Conservation (phyloP, 2,329 filamentous ascomycete species). For the Lecanosticta acicola region DNA sequence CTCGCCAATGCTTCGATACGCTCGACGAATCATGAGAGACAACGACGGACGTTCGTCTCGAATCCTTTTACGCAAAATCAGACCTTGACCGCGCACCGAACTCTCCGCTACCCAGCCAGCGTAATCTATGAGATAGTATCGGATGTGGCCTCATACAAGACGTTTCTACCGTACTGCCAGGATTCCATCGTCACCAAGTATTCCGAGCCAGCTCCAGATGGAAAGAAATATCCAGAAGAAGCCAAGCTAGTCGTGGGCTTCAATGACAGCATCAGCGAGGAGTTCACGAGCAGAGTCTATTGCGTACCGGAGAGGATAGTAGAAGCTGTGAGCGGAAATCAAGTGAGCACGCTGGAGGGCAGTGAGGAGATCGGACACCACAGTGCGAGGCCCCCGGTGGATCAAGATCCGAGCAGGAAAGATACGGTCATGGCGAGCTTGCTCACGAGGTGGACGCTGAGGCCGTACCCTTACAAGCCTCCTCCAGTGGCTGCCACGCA, state of each 20-base stretch:
- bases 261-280: slow-evolving; percentile 72
- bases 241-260: slow-evolving; percentile 82
- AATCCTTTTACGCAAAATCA: slow-evolving; percentile 57
- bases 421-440: slow-evolving; percentile 58
- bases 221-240: slow-evolving; percentile 60
- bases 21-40: slow-evolving; percentile 13
- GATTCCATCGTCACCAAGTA: slow-evolving; percentile 70
- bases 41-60: slow-evolving; percentile 39
- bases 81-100: slow-evolving; percentile 65
- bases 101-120: slow-evolving; percentile 65
- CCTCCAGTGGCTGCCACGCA: slow-evolving; percentile 37
- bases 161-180: slow-evolving; percentile 89
- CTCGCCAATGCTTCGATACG: slow-evolving; percentile 10
- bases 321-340: slow-evolving; percentile 66
- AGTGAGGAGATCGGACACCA: slow-evolving; percentile 39
- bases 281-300: slow-evolving; percentile 71
- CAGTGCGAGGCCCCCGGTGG: slow-evolving; percentile 31
- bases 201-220: slow-evolving; percentile 47
- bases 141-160: slow-evolving; percentile 76
- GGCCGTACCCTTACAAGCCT: slow-evolving; percentile 41
- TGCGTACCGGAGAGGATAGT: slow-evolving; percentile 69
- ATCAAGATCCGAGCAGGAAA: slow-evolving; percentile 33
- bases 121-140: slow-evolving; percentile 80
- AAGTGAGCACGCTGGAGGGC: slow-evolving; percentile 41
- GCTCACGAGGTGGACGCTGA: slow-evolving; percentile 64